Percentiles rank a stretch among this genome's conserved stretches.
Conservation (phyloP, 2,329 filamentous ascomycete species). For the Calonectria naviculata region DNA sequence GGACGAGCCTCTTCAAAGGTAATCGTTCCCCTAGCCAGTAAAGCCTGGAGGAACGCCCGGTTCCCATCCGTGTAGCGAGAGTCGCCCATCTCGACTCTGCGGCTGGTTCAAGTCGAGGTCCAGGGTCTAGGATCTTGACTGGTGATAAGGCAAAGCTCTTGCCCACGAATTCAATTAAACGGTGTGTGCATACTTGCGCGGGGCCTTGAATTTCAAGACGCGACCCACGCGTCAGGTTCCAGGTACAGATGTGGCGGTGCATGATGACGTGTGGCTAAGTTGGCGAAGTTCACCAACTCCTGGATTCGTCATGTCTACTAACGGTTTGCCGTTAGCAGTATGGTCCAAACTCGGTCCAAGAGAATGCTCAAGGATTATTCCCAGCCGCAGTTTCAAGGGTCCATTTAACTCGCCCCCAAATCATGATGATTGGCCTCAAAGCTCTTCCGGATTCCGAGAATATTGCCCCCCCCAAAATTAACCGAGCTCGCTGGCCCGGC, state of each 20-base stretch:
- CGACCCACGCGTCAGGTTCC: conserved; percentile 29
- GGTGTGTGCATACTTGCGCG: background rate
- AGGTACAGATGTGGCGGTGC: conserved; percentile 27
- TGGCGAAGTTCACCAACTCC: background rate
- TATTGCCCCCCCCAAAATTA: background rate
- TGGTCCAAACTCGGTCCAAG: background rate
- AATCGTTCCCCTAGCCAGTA: conserved; percentile 82
- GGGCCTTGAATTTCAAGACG: conserved; percentile 20
- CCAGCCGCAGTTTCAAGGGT: conserved; percentile 2
- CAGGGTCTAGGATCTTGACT: background rate
- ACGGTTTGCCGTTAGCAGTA: background rate
- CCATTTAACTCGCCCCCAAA: background rate
- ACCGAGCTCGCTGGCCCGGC: background rate
- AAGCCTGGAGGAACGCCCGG: conserved; percentile 90
- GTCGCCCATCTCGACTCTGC: conserved; percentile 35
- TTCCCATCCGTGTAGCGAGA: conserved; percentile 70
- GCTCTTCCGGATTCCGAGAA: background rate
- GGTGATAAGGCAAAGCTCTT: background rate
- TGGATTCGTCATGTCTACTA: background rate
- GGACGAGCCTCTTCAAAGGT: conserved; percentile 79
- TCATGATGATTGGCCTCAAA: background rate
- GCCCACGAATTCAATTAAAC: background rate
- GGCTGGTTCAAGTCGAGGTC: conserved; percentile 27
- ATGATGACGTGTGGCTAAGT: background rate
- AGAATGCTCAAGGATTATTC: background rate